Evolutionary conservation across 139 green algal genomes (phyloP).

Genomic region (Edaphochlamys debaryana): DNA sequence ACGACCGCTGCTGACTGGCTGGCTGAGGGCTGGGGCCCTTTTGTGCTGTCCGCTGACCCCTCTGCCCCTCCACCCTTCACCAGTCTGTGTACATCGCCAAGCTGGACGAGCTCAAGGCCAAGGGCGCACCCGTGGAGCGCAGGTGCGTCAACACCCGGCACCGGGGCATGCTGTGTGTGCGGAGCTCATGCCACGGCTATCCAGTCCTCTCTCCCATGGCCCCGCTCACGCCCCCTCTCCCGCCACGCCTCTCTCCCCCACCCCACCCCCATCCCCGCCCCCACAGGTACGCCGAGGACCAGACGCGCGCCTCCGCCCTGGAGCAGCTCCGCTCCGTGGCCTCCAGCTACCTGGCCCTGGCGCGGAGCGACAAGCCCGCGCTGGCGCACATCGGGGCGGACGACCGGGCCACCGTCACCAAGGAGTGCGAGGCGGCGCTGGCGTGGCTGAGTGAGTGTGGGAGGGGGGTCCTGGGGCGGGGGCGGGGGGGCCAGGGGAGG

Average conservation of each 20-base stretch:
- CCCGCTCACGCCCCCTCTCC: no score
- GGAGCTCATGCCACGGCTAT: no score
- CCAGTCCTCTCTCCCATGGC: no score
- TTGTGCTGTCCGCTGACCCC: no score
- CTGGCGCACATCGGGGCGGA: constrained; percentile 86
- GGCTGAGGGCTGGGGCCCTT: no score
- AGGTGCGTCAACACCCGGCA: no score
- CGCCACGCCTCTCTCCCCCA: neutral
- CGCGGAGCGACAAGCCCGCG: constrained; percentile 44
- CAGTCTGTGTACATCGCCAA: constrained; percentile 91
- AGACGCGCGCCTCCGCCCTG: constrained; percentile 2
- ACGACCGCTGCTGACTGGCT: no score
- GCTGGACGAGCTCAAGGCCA: constrained; percentile 85
- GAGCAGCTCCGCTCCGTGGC: constrained; percentile 52
- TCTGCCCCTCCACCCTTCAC: no score
- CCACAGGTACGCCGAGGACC: constrained; percentile 32
- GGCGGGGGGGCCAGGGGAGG: no score
- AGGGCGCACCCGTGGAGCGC: constrained; percentile 78
- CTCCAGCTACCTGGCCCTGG: constrained; percentile 67
- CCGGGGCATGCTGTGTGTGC: no score
- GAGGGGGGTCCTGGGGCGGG: no score
- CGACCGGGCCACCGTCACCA: constrained; percentile 81
- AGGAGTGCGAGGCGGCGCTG: constrained; percentile 82
- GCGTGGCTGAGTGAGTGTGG: constrained; percentile 88
- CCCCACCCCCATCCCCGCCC: no score